phyloP scores from a whole-genome alignment of 129 eudicot species.

The Ambrosia trifida region DNA sequence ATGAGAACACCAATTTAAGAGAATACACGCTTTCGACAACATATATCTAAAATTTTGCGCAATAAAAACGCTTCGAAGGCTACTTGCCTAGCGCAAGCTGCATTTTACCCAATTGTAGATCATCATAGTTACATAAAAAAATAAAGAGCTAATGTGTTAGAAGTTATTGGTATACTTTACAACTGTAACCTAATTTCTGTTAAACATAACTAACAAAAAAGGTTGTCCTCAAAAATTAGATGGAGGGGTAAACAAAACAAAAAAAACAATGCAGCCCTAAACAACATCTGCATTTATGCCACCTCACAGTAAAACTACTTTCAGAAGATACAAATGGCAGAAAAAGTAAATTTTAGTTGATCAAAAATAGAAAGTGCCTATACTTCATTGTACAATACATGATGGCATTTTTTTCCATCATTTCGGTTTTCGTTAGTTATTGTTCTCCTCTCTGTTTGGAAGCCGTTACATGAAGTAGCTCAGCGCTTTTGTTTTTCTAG shows the following conservation, averaged over 20 bases:
- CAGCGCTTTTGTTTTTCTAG: slow-evolving; percentile 65
- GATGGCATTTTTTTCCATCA: slow-evolving; percentile 35
- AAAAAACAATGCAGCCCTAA: slow-evolving; percentile 41
- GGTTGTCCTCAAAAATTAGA: slow-evolving; percentile 22
- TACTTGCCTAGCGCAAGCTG: too few species aligned
- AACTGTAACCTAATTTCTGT: slow-evolving; percentile 19
- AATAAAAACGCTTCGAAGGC: too few species aligned
- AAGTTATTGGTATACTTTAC: slow-evolving; percentile 6
- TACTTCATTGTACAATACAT: slow-evolving; percentile 50
- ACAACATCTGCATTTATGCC: slow-evolving; percentile 47
- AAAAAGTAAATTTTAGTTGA: slow-evolving; percentile 4
- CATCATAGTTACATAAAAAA: too few species aligned
- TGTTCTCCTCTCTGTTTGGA: slow-evolving; percentile 8
- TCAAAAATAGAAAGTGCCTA: slow-evolving; percentile 30
- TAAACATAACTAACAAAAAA: slow-evolving; percentile 13
- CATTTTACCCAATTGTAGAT: too few species aligned
- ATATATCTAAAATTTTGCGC: too few species aligned
- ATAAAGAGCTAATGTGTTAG: neutral
- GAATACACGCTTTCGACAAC: too few species aligned
- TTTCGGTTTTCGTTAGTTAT: slow-evolving; percentile 14
- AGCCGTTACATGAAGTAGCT: slow-evolving; percentile 77
- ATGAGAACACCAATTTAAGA: too few species aligned
- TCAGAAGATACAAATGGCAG: slow-evolving; percentile 24
- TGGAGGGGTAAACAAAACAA: slow-evolving; percentile 49
- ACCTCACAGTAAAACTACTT: slow-evolving; percentile 32